Conservation (phyloP, 768 basidiomycete genomes). For the Nevesoporus exiguus region DNA sequence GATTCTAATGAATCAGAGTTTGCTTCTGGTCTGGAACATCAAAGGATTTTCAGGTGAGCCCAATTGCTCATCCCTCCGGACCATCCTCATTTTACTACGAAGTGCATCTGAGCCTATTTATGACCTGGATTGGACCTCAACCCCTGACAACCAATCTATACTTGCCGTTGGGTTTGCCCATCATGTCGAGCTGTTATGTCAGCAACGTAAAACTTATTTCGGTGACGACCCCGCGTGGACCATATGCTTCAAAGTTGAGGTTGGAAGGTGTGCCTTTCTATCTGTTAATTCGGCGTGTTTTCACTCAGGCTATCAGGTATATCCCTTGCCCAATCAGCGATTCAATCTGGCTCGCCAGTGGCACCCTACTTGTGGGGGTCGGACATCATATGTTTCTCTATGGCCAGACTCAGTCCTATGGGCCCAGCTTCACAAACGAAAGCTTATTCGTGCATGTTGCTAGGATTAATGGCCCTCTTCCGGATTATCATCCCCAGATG, state of each 20-base stretch:
- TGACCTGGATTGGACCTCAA: constrained; percentile 92
- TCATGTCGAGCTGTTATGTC: constrained; percentile 82
- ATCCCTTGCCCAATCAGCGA: constrained; percentile 79
- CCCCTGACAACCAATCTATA: constrained; percentile 85
- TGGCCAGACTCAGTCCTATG: constrained; percentile 42
- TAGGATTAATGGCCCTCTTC: constrained; percentile 77
- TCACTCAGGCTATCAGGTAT: constrained; percentile 42
- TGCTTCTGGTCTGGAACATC: constrained; percentile 82
- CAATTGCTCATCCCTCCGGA: neutral
- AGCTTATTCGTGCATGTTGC: constrained; percentile 83
- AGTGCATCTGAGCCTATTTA: constrained; percentile 54
- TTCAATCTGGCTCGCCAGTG: constrained; percentile 87
- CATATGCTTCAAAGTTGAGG: constrained; percentile 64
- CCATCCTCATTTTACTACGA: neutral
- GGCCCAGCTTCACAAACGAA: constrained; percentile 29
- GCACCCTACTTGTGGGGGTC: constrained; percentile 76
- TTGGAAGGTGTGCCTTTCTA: constrained; percentile 53
- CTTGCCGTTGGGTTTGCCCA: constrained; percentile 84
- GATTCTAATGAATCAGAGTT: constrained; percentile 95
- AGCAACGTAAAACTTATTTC: constrained; percentile 90
- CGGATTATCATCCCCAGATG: constrained; percentile 93
- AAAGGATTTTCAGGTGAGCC: constrained; percentile 55
- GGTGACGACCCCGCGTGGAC: constrained; percentile 80
- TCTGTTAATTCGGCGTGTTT: neutral
- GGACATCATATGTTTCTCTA: constrained; percentile 84